Percentiles rank a stretch among this genome's conserved stretches.
Evolutionary conservation across 1,139 yeast genomes (phyloP).

Genomic region (Kurtzmaniella quercitrusa): DNA sequence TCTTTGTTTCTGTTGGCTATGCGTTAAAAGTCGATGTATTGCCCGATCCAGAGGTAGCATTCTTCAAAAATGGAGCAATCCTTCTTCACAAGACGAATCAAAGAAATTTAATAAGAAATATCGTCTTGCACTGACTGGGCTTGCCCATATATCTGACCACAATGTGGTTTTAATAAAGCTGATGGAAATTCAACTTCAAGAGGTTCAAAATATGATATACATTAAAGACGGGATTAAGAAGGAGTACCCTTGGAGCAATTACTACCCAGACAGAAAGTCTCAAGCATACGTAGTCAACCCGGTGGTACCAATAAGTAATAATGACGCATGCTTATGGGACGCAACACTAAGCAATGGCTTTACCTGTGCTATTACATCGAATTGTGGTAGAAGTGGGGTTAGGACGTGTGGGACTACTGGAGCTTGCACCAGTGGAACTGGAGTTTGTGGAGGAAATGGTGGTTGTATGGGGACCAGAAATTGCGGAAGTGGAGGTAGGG

Average conservation of each 20-base stretch:
- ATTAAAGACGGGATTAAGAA: neutral
- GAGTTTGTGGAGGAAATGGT: neutral
- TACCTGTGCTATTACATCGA: neutral
- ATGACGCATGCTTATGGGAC: neutral
- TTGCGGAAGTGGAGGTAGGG: neutral
- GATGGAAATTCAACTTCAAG: neutral
- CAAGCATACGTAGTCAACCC: neutral
- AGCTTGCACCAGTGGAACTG: constrained; percentile 10
- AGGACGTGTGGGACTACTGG: neutral
- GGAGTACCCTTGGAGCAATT: neutral
- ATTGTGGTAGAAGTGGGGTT: neutral
- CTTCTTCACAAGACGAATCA: neutral
- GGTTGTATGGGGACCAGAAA: neutral
- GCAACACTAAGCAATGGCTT: neutral
- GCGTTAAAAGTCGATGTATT: constrained; percentile 10
- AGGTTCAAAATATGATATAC: neutral
- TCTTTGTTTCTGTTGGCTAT: constrained; percentile 26
- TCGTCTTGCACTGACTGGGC: constrained; percentile 2
- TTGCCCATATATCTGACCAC: constrained; percentile 6
- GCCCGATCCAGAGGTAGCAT: neutral
- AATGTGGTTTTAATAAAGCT: constrained; percentile 1
- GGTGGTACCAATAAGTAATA: neutral
- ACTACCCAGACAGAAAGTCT: neutral
- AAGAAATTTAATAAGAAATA: neutral
- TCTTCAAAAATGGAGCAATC: neutral